Evolutionary conservation across 1,284 basidiomycete genomes (phyloP).

Genomic region (Butyriboletus appendiculatus): DNA sequence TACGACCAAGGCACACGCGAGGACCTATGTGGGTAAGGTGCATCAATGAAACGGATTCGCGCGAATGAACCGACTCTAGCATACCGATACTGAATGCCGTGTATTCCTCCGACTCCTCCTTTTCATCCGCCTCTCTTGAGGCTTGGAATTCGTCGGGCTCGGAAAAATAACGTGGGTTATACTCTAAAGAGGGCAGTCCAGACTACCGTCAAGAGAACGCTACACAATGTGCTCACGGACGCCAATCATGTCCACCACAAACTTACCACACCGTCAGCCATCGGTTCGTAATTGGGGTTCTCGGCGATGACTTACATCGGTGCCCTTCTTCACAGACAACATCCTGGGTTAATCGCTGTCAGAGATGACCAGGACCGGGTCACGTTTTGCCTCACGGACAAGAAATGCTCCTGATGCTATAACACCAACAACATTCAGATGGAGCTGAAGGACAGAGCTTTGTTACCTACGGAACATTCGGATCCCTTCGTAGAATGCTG

Average conservation of each 20-base stretch:
- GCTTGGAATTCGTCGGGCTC: constrained; percentile 42
- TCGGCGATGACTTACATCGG: constrained; percentile 17
- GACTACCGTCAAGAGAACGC: not conserved
- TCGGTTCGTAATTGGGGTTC: not conserved
- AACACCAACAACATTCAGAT: constrained; percentile 1
- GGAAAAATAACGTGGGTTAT: constrained; percentile 41
- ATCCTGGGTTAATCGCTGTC: constrained; percentile 15
- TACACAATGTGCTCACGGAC: constrained; percentile 41
- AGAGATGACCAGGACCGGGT: constrained; percentile 22
- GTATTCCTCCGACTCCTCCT: constrained; percentile 37
- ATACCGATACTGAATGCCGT: constrained; percentile 50
- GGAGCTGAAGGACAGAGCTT: not conserved
- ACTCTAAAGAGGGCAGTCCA: constrained; percentile 21
- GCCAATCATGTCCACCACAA: constrained; percentile 53
- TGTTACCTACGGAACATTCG: constrained; percentile 46
- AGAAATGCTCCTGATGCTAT: constrained; percentile 23
- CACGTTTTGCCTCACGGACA: constrained; percentile 24
- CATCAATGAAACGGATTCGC: not conserved
- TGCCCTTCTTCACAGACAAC: constrained; percentile 33
- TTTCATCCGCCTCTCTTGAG: constrained; percentile 19
- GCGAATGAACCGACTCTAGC: not conserved
- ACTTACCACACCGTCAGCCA: constrained; percentile 15
- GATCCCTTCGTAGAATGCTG: constrained; percentile 46
- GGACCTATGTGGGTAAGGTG: constrained; percentile 37
- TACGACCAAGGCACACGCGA: constrained; percentile 55